Conservation (phyloP, 2,329 filamentous ascomycete genomes). For the Dendryphion nanum region DNA sequence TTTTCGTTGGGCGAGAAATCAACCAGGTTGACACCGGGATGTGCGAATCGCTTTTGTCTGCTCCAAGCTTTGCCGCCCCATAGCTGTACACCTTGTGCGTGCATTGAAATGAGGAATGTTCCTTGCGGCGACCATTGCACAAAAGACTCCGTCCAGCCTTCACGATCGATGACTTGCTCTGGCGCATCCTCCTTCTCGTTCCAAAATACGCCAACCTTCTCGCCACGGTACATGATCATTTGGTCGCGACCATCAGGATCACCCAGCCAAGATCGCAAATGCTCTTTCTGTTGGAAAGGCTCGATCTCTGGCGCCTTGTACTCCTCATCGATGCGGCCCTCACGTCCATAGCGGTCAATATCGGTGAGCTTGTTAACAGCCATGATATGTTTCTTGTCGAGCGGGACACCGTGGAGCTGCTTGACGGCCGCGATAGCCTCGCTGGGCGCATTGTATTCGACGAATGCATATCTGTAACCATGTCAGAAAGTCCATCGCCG, state of each 20-base stretch:
- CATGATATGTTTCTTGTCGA: constrained; percentile 96
- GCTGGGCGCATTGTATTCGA: constrained; percentile 88
- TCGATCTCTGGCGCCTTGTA: constrained; percentile 81
- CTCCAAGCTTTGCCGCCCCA: constrained; percentile 92
- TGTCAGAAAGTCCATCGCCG: constrained; percentile 14
- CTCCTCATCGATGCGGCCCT: constrained; percentile 89
- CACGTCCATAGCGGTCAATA: constrained; percentile 91
- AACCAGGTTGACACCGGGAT: constrained; percentile 92
- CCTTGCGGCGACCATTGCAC: constrained; percentile 97
- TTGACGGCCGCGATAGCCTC: constrained; percentile 89
- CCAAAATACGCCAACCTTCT: constrained; percentile 94
- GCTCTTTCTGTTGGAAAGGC: constrained; percentile 87
- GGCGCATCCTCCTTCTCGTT: constrained; percentile 93
- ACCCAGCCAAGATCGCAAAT: constrained; percentile 88
- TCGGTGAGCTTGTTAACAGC: constrained; percentile 98
- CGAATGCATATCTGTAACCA: constrained; percentile 88
- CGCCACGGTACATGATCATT: constrained; percentile 89
- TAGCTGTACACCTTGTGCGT: constrained; percentile 93
- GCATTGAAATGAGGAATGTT: constrained; percentile 91
- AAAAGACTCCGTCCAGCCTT: constrained; percentile 97
- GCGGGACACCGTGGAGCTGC: constrained; percentile 77
- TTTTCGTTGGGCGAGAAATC: constrained; percentile 93
- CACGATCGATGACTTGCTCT: constrained; percentile 85
- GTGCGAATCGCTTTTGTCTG: constrained; percentile 87
- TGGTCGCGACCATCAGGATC: constrained; percentile 90